These are phyloP conservation scores for Endoconidiophora laricicola DNA, from an alignment of 2,329 filamentous ascomycete species.

Conservation along the genomic window DNA sequence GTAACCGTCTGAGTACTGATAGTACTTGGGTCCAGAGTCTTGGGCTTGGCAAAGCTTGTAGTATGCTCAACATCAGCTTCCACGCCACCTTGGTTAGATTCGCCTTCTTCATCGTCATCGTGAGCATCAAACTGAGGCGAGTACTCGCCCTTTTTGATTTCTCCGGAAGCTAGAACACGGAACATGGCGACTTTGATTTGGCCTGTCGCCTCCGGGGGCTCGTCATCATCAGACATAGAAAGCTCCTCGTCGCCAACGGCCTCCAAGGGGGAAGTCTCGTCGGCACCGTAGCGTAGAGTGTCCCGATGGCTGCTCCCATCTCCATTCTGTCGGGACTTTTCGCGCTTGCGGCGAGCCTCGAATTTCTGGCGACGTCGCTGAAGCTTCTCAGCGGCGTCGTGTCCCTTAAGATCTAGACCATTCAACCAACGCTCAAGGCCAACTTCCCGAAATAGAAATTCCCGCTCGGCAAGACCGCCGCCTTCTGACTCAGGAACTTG, in stretches of 20 bases:
- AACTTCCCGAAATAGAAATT: slow-evolving; percentile 94
- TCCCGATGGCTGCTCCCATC: slow-evolving; percentile 21
- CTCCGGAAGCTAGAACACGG: slow-evolving; percentile 82
- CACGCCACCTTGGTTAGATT: slow-evolving; percentile 10
- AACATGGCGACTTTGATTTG: slow-evolving; percentile 98
- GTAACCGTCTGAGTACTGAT: slow-evolving; percentile 99
- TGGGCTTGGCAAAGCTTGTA: slow-evolving; percentile 92
- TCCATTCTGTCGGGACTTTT: slow-evolving; percentile 22
- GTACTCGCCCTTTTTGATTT: slow-evolving; percentile 96
- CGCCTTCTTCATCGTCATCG: slow-evolving; percentile 60
- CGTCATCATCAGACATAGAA: slow-evolving; percentile 67
- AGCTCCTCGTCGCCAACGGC: slow-evolving; percentile 51
- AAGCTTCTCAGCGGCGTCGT: slow-evolving; percentile 75
- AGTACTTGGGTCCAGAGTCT: slow-evolving; percentile 86
- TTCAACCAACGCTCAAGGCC: slow-evolving; percentile 94
- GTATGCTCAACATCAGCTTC: slow-evolving; percentile 88
- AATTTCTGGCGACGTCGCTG: slow-evolving; percentile 77
- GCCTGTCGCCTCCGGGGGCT: slow-evolving; percentile 81
- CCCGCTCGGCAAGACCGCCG: slow-evolving; percentile 83
- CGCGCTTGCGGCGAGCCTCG: slow-evolving; percentile 48
- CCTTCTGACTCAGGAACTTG: slow-evolving; percentile 82
- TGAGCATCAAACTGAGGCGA: slow-evolving; percentile 95
- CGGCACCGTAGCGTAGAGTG: slow-evolving; percentile 66
- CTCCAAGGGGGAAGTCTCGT: slow-evolving; percentile 60
- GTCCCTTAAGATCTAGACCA: slow-evolving; percentile 83